Evolutionary conservation across 2,329 filamentous ascomycete species (phyloP).

Genomic region (Leptodontidium sp.): DNA sequence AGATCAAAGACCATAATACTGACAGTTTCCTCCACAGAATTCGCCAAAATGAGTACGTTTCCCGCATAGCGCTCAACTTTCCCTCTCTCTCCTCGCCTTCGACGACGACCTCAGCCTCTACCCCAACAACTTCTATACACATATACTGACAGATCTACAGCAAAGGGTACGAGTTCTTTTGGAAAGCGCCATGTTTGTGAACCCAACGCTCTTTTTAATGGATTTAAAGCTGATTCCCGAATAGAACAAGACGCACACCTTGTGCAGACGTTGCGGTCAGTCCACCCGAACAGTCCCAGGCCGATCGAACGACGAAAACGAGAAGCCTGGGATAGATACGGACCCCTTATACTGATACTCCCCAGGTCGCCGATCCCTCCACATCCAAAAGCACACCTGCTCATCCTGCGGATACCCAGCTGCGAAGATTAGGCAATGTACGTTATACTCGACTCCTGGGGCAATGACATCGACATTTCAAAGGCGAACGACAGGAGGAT

Average conservation of each 20-base stretch:
- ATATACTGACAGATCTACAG: constrained; percentile 40
- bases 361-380: constrained; percentile 91
- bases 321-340: not conserved
- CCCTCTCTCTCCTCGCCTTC: not conserved
- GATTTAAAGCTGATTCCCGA: not conserved
- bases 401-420: constrained; percentile 93
- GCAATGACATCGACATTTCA: constrained; percentile 32
- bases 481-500: constrained; percentile 77
- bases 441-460: constrained; percentile 54
- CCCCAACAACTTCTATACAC: constrained; percentile 12
- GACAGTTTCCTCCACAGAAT: constrained; percentile 33
- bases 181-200: constrained; percentile 41
- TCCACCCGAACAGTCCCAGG: constrained; percentile 32
- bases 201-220: not conserved
- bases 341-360: constrained; percentile 37
- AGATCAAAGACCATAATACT: constrained; percentile 11
- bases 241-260: constrained; percentile 48
- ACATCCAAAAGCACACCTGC: constrained; percentile 99
- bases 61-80: not conserved
- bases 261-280: constrained; percentile 50
- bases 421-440: constrained; percentile 99
- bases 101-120: constrained; percentile 3
- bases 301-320: not conserved
- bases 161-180: constrained; percentile 47
- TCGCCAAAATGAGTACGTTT: constrained; percentile 47